Evolutionary conservation across 2,329 filamentous ascomycete species (phyloP), one percentile per base, ranked within the genome.

Genomic region (Colletotrichum sp.): DNA sequence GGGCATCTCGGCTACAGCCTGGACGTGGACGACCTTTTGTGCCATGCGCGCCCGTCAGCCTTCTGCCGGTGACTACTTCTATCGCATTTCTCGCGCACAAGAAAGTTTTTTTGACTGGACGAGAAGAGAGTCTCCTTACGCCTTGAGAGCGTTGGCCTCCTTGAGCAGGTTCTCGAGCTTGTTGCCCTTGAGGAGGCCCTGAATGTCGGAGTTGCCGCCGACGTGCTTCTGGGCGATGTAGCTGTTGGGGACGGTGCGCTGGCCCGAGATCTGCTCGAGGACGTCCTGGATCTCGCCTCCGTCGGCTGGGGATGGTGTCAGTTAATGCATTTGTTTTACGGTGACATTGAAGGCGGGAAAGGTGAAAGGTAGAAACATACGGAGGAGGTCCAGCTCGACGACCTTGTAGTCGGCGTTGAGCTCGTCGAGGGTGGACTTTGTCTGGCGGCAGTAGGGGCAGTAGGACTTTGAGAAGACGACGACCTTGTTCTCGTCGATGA

Each of bases 381-480:
- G 89, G 80, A 95, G 90, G 88, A 96, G 88, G 87, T 99, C 96
- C 77, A 99, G 90, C 90, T 99, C 97, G 74, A 97, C 88, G 72
- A 91, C 84, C 82, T 91, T 92, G 86, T 91, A 96, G 81, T 96
- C 94, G 77, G 95, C 95, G 79, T 93, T 92, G 75, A 92, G 80
- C 74, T 92, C 88, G 82, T 89, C 91, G 80, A 99, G 89, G 67
- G 95, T 89, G 73, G 89, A 82, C 92, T 99, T 99, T 80, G 94
- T 92, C 76, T 93, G 89, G 75, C 87, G 90, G 91, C 96, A 99
- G 91, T 98, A 98, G 15, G 96, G 96, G 91, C 97, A 99, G 89
- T 95, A 98, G 18, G 94, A 95, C 90, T 99, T 99, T 87, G 94
- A 96, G 91, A 99, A 99, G 84, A 99, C 95, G 81, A 97, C 95